Base-by-base conservation (phyloP, 1,284 basidiomycete species). In the Tremellales sp. region DNA sequence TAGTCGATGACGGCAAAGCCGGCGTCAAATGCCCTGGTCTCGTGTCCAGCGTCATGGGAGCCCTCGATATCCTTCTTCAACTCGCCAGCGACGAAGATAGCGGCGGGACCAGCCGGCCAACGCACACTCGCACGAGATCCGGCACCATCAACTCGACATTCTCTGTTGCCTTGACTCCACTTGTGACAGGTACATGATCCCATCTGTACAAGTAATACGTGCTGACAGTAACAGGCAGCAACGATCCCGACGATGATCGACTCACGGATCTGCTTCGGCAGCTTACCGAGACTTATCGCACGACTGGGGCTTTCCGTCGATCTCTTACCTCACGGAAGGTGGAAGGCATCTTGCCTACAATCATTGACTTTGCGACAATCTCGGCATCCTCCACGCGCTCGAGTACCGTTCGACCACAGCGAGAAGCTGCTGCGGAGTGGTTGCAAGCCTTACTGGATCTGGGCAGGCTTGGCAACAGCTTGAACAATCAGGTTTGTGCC, bases 311-410 rank as follows among this genome's bases (percentile, higher is more conserved):
- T 1, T 65, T 70, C 55, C 52, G 68, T 4, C 58, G 65, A 13
- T 53, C 47, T 15, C 42, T 73, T 13, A 67, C 62, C 1, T 53
- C 49, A 3, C 60, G 64, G 10, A 63, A 63, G 15, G 56, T 73
- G n/a, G 73, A 75, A 45, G 50, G 46, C 13, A 56, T 73, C 46
- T 53, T 73, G 6, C 73, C 73, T 1, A 52, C 50, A 25, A 36
- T 75, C 10, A 67, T 67, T 2, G 73, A 75, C 42, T 75, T 70
- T 54, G 66, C 68, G 0, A 61, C 67, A 29, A 49, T 72, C 11
- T 66, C 66, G 0, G 53, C 54, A 3, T 54, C 61, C 4, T 56
- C 56, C n/a, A 40, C 33, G 4, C 48, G 48, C 2, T 51, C 59
- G 3, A 61, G 64, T n/a, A 40, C 52, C 0, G 58, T 54, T 10